These are phyloP conservation scores for Coemansia aciculifera DNA, from an alignment of 192 early-diverging fungal species.

Conservation along the genomic window DNA sequence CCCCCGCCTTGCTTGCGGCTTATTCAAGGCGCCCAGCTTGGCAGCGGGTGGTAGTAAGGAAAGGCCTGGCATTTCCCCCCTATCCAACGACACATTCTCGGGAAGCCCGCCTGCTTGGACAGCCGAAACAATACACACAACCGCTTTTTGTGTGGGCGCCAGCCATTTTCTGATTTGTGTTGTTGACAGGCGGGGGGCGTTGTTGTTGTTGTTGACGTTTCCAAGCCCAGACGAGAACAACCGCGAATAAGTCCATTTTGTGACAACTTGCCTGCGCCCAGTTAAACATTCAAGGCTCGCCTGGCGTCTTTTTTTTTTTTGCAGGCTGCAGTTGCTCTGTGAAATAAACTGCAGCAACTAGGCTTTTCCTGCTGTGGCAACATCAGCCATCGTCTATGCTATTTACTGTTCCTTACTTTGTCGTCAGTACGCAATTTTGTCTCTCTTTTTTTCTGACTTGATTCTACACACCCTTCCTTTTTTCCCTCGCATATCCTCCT, in stretches of 20 bases:
- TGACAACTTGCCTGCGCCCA: background rate
- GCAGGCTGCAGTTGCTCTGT: slow-evolving; percentile 3
- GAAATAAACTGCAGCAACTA: slow-evolving; percentile 10
- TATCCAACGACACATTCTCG: background rate
- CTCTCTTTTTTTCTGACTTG: slow-evolving; percentile 8
- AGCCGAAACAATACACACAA: background rate
- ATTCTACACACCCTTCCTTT: background rate
- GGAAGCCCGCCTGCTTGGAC: slow-evolving; percentile 6
- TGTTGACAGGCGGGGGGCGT: slow-evolving; percentile 3
- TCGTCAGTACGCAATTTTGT: slow-evolving; percentile 8
- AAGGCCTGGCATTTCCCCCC: background rate
- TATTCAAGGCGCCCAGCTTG: background rate
- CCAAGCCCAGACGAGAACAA: background rate
- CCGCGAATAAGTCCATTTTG: background rate
- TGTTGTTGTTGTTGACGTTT: slow-evolving; percentile 5
- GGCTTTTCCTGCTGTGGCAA: slow-evolving; percentile 12
- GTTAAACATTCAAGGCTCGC: background rate
- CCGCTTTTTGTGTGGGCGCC: background rate
- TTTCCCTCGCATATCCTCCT: slow-evolving; percentile 2
- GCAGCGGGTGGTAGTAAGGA: background rate
- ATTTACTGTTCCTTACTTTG: slow-evolving; percentile 8
- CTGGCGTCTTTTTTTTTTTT: background rate
- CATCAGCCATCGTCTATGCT: slow-evolving; percentile 12
- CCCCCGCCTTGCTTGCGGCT: background rate
- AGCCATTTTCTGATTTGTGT: slow-evolving; percentile 6